Base-by-base conservation (phyloP, 257 asterid genomes). In the Petunia secreta region DNA sequence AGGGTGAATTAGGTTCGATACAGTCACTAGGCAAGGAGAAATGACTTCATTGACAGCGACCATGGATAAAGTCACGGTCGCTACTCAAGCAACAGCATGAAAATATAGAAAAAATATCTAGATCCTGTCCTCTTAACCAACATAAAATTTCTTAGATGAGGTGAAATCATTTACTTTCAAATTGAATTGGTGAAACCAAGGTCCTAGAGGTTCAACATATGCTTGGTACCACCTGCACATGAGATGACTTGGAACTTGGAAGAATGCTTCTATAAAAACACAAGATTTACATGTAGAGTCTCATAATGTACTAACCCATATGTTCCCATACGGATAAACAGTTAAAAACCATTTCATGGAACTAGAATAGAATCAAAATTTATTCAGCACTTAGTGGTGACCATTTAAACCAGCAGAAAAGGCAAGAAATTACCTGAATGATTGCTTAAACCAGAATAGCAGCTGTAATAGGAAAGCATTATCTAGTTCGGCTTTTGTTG, bases 381-480 rank as follows among this genome's bases (percentile, higher is more conserved):
- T 75, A 82, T 78, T 50, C 46, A 82, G 37, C 75, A 75, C 55
- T 25, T 3, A 15, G 25, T 13, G 43, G 38, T 3, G n/a, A 43
- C 34, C 63, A 71, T n/a, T 10, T 58, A 41, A 68, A 78, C 36
- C 36, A 75, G 59, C 52, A 73, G 46, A 67, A 14, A 44, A 67
- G 81, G 76, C 57, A 75, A 37, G 59, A 74, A 37, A 79, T 64
- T 73, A 93, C 99, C 97, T 88, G 92, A 95, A 95, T 87, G 99
- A 90, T 82, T 93, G 98, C 87, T 95, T 95, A 87, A 95, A 95
- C 99, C 99, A 95, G 91, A 91, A 91, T 82, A 95, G 94, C 86
- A 95, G 88, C 92, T 95, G 99, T 89, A 93, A 83, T 80, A 93
- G 92, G 91, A 95, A 93, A 8, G 97, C 93, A 80, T 93, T 93